Evolutionary conservation across 805 yeast species (phyloP).

Genomic region (Blastobotrys mokoenaii): DNA sequence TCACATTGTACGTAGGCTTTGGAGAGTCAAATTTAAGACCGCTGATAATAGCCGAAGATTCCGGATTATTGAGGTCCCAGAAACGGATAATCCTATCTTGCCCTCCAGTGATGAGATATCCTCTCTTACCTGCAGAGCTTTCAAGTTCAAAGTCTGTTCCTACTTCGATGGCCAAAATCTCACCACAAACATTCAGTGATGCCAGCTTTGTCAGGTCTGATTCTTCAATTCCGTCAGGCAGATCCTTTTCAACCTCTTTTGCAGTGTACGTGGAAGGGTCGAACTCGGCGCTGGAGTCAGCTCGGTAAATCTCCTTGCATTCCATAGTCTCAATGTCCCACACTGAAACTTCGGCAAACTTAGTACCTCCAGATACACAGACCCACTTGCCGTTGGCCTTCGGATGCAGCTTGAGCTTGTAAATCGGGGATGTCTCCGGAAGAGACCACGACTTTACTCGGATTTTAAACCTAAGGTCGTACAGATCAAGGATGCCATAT

Average conservation of each 20-base stretch:
- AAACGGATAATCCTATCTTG: slow-evolving; percentile 26
- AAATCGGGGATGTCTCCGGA: slow-evolving; percentile 42
- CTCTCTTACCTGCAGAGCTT: slow-evolving; percentile 6
- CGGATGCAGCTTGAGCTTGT: slow-evolving; percentile 39
- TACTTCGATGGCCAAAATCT: slow-evolving; percentile 5
- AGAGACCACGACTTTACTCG: slow-evolving; percentile 57
- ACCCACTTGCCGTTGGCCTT: slow-evolving; percentile 37
- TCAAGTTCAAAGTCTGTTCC: slow-evolving; percentile 12
- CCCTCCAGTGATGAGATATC: slow-evolving; percentile 26
- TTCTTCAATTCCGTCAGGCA: not conserved
- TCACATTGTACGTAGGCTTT: slow-evolving; percentile 14
- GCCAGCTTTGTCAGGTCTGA: not conserved
- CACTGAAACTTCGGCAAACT: slow-evolving; percentile 49
- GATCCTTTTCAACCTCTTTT: not conserved
- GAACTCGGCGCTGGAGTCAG: slow-evolving; percentile 7
- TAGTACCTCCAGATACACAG: slow-evolving; percentile 61
- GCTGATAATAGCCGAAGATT: slow-evolving; percentile 24
- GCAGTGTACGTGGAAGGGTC: slow-evolving; percentile 4
- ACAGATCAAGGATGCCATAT: slow-evolving; percentile 63
- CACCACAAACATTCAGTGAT: not conserved
- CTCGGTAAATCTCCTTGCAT: slow-evolving; percentile 40
- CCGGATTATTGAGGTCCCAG: slow-evolving; percentile 31
- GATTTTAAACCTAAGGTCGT: slow-evolving; percentile 70
- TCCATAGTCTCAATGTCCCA: slow-evolving; percentile 68
- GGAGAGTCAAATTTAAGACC: slow-evolving; percentile 24